Base-by-base conservation (phyloP, 2,329 filamentous ascomycete genomes). In the Colletotrichum musae region DNA sequence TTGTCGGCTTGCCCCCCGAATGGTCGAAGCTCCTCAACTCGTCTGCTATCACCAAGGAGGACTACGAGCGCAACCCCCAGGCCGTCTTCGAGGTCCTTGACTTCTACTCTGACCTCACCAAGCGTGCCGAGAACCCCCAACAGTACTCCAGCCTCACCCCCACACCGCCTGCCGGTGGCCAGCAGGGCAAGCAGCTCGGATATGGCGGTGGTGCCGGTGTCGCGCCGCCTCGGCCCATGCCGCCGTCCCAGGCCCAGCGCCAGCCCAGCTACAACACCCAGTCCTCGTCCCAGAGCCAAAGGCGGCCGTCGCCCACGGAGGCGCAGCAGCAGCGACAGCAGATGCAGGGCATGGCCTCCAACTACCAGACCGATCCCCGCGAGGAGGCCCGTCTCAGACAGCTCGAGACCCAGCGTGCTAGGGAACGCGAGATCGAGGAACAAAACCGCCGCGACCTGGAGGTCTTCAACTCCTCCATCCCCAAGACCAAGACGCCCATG, bases 11-110 rank as follows among this genome's bases (percentile, higher is more conserved):
- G 74, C 96, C 96, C 1, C 92, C 94, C 5, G 96, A 99, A 84
- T 99, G 96, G 96, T 96, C 97, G 77, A 97, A 97, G 81, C 87
- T 99, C 59, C 87, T 99, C 73, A 98, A 96, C 77, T 95, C 94
- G 9, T 98, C 96, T 3, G 96, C 96, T 68, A 96, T 99, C 77
- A 98, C 96, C 69, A 97, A 98, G 82, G 96, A 99, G 77, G 96
- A 99, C 79, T 98, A 98, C 81, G 94, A 97, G 82, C 95, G 96
- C 77, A 98, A 99, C 77, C 96, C 96, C 5, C 92, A 95, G 83
- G 94, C 90, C 68, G 92, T 90, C 28, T 91, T 94, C 64, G 93
- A 95, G 78, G 93, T 94, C 52, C 84, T 95, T 18, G 92, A 95
- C 78, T 95, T 95, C 82, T 95, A 95, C 82, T 94, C 93, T 1